Evolutionary conservation across 495 filamentous ascomycete species (phyloP), one percentile per base, ranked within the genome.

Genomic region (Talaromyces liani): DNA sequence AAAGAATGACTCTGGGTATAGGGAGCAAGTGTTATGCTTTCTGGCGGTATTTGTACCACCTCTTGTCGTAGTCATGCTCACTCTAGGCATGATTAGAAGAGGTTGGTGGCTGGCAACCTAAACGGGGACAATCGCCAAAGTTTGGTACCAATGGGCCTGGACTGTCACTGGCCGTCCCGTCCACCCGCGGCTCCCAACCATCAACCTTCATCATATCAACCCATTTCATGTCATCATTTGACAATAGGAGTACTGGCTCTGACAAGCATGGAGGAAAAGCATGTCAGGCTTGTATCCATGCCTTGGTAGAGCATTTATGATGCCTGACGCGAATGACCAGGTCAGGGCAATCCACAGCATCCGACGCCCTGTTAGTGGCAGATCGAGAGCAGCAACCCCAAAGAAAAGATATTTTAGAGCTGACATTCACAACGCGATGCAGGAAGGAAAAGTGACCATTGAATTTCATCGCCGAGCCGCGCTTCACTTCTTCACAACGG

Each of bases 91-190:
- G 45, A 49, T 49, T 49, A 9, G 45, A 8, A 20, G 45, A 9
- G 45, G n/a, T 49, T 49, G 45, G 14, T 55, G 51, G 51, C 29
- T 24, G 51, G 24, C 10, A 55, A 5, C 51, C 45, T 55, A 16
- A 29, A 55, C 51, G 51, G 49, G 33, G 41, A n/a, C 45, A 49
- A 9, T 49, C 45, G 7, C 56, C 27, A 56, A 58, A 58, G 56
- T 58, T 6, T 58, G 56, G 56, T 58, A 34, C 56, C 16, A 36
- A 58, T 58, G 56, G 56, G 31, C 56, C 56, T 36, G 10, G 55
- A n/a, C 55, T 58, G 55, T 34, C 6, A 58, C 55, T 33, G 27
- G 56, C 27, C 56, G 56, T 58, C 56, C 56, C 56, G 56, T 58
- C 56, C 18, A 58, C 56, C 31, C 56, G 56, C 31, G 56, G 31